A percentile compares a stretch with the other conserved stretches of the same genome.
phyloP scores from a whole-genome alignment of 2,329 filamentous ascomycete species.

The Aspergillus quadrilineatus region DNA sequence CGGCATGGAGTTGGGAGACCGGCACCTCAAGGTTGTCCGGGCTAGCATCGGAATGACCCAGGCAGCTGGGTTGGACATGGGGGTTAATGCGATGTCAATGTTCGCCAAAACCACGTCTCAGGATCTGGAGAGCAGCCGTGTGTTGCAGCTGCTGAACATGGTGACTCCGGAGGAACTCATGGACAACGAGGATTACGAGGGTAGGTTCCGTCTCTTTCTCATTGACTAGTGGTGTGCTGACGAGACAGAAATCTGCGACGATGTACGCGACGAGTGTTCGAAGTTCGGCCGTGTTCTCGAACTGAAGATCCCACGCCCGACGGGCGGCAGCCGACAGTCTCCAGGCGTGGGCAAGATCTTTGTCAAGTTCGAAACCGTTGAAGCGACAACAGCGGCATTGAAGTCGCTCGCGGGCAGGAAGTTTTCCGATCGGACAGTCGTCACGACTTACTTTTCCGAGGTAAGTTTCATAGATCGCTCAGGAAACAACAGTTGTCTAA shows the following conservation, averaged over 20 bases:
- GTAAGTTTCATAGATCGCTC: constrained; percentile 46
- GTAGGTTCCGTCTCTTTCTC: constrained; percentile 50
- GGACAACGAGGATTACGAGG: constrained; percentile 92
- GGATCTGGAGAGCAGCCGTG: constrained; percentile 75
- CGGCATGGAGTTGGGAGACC: constrained; percentile 88
- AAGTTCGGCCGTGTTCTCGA: constrained; percentile 85
- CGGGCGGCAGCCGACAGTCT: constrained; percentile 76
- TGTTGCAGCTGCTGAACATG: constrained; percentile 96
- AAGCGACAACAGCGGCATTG: constrained; percentile 79
- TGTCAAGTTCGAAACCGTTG: constrained; percentile 81
- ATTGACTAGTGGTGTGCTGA: constrained; percentile 6
- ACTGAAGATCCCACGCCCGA: constrained; percentile 90
- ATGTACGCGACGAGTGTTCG: constrained; percentile 86
- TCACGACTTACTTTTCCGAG: constrained; percentile 95
- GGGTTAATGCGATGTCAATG: constrained; percentile 96
- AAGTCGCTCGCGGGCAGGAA: constrained; percentile 90
- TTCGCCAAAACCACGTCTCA: constrained; percentile 84
- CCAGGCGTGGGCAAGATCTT: constrained; percentile 96
- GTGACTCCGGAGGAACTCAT: constrained; percentile 93
- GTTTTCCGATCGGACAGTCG: constrained; percentile 93
- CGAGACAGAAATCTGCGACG: constrained; percentile 83
- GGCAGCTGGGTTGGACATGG: constrained; percentile 86
- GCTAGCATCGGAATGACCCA: constrained; percentile 95
- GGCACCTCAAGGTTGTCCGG: constrained; percentile 77
- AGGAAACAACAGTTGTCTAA: constrained; percentile 24